Evolutionary conservation across 2,329 filamentous ascomycete genomes (phyloP).

Genomic region (Exophiala oligosperma): DNA sequence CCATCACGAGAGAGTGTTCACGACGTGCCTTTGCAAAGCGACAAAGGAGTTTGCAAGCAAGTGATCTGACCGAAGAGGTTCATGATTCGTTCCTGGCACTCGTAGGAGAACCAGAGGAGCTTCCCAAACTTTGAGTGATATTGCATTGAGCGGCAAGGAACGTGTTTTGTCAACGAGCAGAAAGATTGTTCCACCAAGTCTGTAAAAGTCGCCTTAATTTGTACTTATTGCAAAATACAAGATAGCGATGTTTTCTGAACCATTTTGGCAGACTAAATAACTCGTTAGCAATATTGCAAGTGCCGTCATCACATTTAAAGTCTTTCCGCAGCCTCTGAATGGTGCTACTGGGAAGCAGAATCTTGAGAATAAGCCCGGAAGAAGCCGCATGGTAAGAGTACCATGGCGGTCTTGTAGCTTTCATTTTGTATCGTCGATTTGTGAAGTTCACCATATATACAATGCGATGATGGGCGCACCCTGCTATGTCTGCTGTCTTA

Average conservation of each 20-base stretch:
- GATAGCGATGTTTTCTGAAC: too few relatives aligned
- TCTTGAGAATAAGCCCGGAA: background rate
- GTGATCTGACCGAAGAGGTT: slow-evolving; percentile 88
- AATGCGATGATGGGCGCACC: slow-evolving; percentile 1
- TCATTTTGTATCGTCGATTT: background rate
- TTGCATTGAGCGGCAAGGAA: background rate
- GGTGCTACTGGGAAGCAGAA: too few relatives aligned
- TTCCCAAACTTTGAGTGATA: slow-evolving; percentile 5
- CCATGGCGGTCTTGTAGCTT: background rate
- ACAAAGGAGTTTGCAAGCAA: slow-evolving; percentile 86
- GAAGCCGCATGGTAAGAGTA: background rate
- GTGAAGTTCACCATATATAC: slow-evolving; percentile 14
- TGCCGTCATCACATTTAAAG: too few relatives aligned
- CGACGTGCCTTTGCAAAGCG: slow-evolving; percentile 81
- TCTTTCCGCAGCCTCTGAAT: too few relatives aligned
- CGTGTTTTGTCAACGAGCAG: too few relatives aligned
- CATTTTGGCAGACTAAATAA: background rate
- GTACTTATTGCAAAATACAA: too few relatives aligned
- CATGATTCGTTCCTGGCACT: slow-evolving; percentile 76
- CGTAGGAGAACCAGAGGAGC: slow-evolving; percentile 67
- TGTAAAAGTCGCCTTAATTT: too few relatives aligned
- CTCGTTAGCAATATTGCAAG: too few relatives aligned
- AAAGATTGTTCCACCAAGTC: too few relatives aligned
- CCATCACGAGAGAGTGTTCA: slow-evolving; percentile 88
- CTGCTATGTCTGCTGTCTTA: slow-evolving; percentile 28